These are phyloP conservation scores for Daldinia vernicosa DNA, from an alignment of 495 filamentous ascomycete genomes.

Conservation along the genomic window DNA sequence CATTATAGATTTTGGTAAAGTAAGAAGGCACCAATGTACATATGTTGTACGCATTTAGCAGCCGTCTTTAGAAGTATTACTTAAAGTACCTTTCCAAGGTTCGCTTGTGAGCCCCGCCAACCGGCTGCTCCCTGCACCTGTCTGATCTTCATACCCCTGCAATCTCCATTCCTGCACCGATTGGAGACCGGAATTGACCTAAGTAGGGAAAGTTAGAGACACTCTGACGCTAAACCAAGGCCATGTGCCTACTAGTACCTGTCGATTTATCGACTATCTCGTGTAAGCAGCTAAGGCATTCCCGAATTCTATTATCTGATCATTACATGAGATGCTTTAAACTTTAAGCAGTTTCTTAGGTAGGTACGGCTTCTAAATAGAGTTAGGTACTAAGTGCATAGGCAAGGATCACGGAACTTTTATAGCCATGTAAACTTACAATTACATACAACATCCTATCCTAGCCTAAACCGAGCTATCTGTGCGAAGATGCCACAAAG, in stretches of 20 bases:
- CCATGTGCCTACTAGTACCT: background rate
- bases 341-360: too few relatives aligned
- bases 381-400: background rate
- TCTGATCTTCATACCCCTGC: constrained; percentile 42
- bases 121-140: constrained; percentile 27
- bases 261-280: too few relatives aligned
- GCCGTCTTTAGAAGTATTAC: background rate
- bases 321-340: too few relatives aligned
- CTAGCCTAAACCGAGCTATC: constrained; percentile 21
- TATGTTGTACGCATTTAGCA: constrained; percentile 31
- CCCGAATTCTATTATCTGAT: constrained; percentile 1
- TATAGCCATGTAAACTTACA: background rate
- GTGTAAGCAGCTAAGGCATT: background rate
- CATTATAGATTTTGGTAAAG: constrained; percentile 27
- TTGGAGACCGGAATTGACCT: constrained; percentile 27
- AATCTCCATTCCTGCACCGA: constrained; percentile 39
- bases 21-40: constrained; percentile 20
- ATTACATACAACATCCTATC: constrained; percentile 7
- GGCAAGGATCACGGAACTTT: constrained; percentile 18
- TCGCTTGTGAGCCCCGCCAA: constrained; percentile 16
- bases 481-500: constrained; percentile 21
- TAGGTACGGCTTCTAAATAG: too few relatives aligned
- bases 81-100: constrained; percentile 20
- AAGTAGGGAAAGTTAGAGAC: constrained; percentile 14
- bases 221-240: background rate